Evolutionary conservation across 2,329 filamentous ascomycete species (phyloP).

Genomic region (Cladosporium sp.): DNA sequence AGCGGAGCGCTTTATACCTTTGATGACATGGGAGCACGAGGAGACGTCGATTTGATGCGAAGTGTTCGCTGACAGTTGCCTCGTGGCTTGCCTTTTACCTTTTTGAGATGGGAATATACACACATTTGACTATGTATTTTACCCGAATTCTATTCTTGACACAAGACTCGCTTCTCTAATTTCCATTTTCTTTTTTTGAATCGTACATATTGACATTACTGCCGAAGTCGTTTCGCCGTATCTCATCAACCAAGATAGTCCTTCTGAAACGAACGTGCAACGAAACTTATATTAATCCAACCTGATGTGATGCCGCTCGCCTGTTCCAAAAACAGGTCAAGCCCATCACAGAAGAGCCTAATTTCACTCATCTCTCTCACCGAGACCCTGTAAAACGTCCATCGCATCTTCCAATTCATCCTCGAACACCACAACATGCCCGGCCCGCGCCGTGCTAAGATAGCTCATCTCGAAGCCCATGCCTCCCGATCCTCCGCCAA

Average conservation of each 20-base stretch:
- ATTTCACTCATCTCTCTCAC: slow-evolving; percentile 36
- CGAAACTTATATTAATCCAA: neutral
- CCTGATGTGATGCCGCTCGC: too few relatives aligned
- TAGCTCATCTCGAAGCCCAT: slow-evolving; percentile 75
- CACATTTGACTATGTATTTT: slow-evolving; percentile 1
- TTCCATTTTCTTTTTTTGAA: too few relatives aligned
- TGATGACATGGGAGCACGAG: neutral
- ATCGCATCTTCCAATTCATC: slow-evolving; percentile 71
- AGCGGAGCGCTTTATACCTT: slow-evolving; percentile 10
- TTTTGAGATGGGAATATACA: slow-evolving; percentile 1
- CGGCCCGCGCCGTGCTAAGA: slow-evolving; percentile 80
- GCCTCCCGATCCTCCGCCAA: slow-evolving; percentile 12
- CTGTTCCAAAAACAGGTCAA: neutral
- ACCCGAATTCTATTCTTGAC: slow-evolving; percentile 1
- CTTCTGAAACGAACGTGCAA: too few relatives aligned
- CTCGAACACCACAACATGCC: slow-evolving; percentile 79
- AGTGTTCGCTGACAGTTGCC: neutral
- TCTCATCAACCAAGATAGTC: neutral
- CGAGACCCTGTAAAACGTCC: slow-evolving; percentile 44
- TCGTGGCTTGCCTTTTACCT: neutral
- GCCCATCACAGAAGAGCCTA: too few relatives aligned
- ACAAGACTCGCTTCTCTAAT: slow-evolving; percentile 18
- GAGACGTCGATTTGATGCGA: neutral
- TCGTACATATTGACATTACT: neutral
- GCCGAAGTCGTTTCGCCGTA: neutral